phyloP scores from a whole-genome alignment of 2,329 filamentous ascomycete genomes.

The Aplosporella prunicola region DNA sequence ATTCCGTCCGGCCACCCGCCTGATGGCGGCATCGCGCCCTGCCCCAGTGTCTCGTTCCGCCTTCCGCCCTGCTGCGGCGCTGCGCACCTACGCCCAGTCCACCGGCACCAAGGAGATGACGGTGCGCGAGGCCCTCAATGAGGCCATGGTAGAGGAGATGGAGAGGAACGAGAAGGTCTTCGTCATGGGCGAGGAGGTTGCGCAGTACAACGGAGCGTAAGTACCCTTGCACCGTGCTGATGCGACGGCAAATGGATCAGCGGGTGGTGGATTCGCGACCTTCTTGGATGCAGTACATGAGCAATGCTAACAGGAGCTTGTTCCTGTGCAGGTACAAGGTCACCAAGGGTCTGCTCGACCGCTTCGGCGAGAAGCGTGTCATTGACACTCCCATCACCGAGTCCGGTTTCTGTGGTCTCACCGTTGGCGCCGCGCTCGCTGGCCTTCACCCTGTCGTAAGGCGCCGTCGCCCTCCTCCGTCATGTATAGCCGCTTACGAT shows the following conservation, averaged over 20 bases:
- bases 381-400: constrained; percentile 99
- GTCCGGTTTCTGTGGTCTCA: constrained; percentile 87
- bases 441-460: constrained; percentile 88
- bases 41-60: constrained; percentile 43
- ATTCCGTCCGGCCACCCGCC: constrained; percentile 54
- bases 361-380: constrained; percentile 93
- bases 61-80: constrained; percentile 41
- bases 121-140: constrained; percentile 93
- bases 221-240: constrained; percentile 20
- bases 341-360: constrained; percentile 92
- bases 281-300: too few relatives aligned
- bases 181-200: constrained; percentile 93
- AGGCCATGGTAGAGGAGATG: constrained; percentile 95
- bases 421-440: constrained; percentile 87
- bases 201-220: constrained; percentile 96
- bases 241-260: too few relatives aligned
- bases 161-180: constrained; percentile 93
- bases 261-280: too few relatives aligned
- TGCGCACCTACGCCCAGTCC: constrained; percentile 48
- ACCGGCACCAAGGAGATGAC: constrained; percentile 80
- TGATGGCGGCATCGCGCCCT: constrained; percentile 48
- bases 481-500: constrained; percentile 16
- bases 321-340: constrained; percentile 70
- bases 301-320: constrained; percentile 27
- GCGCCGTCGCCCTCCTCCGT: neutral